Base-by-base conservation (phyloP, 352 stramenopile genomes). In the Globisporangium ultimum region DNA sequence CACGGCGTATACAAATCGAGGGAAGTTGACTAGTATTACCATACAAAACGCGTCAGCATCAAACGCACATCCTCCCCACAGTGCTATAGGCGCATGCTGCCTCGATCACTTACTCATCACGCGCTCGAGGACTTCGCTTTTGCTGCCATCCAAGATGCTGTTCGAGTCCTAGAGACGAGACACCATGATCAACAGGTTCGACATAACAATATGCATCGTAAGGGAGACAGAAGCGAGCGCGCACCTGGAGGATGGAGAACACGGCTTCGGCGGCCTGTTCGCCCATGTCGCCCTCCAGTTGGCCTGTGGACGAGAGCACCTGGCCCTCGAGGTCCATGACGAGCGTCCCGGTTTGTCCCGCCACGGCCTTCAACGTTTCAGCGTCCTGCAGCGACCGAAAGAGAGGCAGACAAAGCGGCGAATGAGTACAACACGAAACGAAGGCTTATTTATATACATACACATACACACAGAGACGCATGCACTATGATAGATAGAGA, bases 1-100 rank as follows among this genome's bases (percentile, higher is more conserved):
- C 53, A 93, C 81, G 2, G 78, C 75, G 46, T 79, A 91, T 49
- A 89, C 71, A 55, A 78, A 91, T 2, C 61, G 76, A 0, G 84
- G 74, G 47, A 88, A 91, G 7, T 75, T 78, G 51, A 93, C 80
- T 89, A 28, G 24, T 5, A 46, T 20, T 10, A 36, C n/a, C 12
- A 40, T 12, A 21, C 24, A 50, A 63, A 42, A 54, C 22, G 40
- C 48, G 38, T 47, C 50, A 47, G 28, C 45, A 49, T 3, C 40
- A 41, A 0, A 55, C 15, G 2, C n/a, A 28, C 41, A 42, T 17
- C 18, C 43, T 32, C 7, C 5, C 8, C 22, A 7, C 12, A 18
- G 8, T 13, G 24, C 28, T 36, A 36, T 36, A 36, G 4, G 28
- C 7, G 24, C 5, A 32, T 32, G 24, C 5, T 32, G 24, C 24